Percentiles rank a stretch among this genome's conserved stretches.
Conservation (phyloP, 2,329 filamentous ascomycete species). For the Emmonsiellopsis sp. region DNA sequence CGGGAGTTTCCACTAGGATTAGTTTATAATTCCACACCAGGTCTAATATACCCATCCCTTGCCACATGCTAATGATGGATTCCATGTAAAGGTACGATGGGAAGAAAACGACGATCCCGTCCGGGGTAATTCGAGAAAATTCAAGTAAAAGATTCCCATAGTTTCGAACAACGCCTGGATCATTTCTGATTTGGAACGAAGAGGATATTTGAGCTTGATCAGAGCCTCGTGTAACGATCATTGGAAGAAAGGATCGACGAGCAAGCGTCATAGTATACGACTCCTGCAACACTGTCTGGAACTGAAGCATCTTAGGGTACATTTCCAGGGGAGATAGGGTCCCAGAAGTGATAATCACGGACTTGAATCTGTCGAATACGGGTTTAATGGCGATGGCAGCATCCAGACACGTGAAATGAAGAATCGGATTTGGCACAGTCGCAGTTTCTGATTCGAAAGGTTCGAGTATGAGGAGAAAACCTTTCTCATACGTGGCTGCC, state of each 20-base stretch:
- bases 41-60: slow-evolving; percentile 95
- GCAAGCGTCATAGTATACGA: slow-evolving; percentile 97
- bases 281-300: slow-evolving; percentile 85
- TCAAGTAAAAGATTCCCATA: slow-evolving; percentile 90
- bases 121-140: slow-evolving; percentile 90
- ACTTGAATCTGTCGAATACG: slow-evolving; percentile 94
- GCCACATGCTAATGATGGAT: slow-evolving; percentile 98
- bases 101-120: slow-evolving; percentile 98
- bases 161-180: slow-evolving; percentile 92
- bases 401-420: slow-evolving; percentile 94
- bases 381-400: slow-evolving; percentile 97
- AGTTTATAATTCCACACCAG: slow-evolving; percentile 99
- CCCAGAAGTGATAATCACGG: slow-evolving; percentile 95
- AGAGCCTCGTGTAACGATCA: slow-evolving; percentile 92
- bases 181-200: slow-evolving; percentile 89
- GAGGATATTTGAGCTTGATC: slow-evolving; percentile 91
- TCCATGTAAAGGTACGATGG: slow-evolving; percentile 99
- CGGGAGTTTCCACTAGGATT: slow-evolving; percentile 93
- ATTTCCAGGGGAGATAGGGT: slow-evolving; percentile 96
- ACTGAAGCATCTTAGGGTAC: slow-evolving; percentile 98
- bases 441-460: slow-evolving; percentile 93
- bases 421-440: slow-evolving; percentile 89
- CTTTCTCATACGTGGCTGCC: slow-evolving; percentile 92
- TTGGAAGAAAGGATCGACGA: slow-evolving; percentile 86
- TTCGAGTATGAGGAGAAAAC: slow-evolving; percentile 92